Evolutionary conservation across 192 early-diverging fungal genomes (phyloP), one percentile per base, ranked within the genome.

Genomic region (Chytriomyces sp.): DNA sequence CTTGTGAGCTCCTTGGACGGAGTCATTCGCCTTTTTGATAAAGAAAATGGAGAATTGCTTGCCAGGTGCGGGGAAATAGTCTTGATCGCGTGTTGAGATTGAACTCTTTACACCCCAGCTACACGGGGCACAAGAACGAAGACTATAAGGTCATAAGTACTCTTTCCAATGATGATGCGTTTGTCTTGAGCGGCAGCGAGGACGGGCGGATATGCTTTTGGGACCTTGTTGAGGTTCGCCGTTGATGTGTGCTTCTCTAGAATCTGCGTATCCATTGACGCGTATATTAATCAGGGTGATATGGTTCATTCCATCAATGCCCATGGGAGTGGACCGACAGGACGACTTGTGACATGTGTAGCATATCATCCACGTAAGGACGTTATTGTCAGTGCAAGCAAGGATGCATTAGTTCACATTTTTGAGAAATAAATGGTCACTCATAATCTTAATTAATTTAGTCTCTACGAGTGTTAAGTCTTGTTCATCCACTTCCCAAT

Each of bases 121-220:
- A 89, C 68, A 85, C 84, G 37, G 95, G 95, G 0, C 96, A 99
- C 79, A 84, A 80, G 54, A 94, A 96, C 64, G 71, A 61, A 26
- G 75, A 89, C 59, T 97, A 96, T 77, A 86, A 92, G 33, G 80
- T 96, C 32, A 85, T 82, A 19, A 90, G 91, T 33, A 83, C 87
- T 39, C 76, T 97, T 5, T 83, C 85, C 12, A 86, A 87, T 59
- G 87, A 84, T 40, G 93, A 93, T 64, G 82, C 88, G 3, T 66
- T 88, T 72, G 91, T 94, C 0, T 82, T 94, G 14, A 91, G 91
- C 63, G 96, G 96, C 1, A 93, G 91, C 49, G 95, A 99, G 73
- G 94, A 97, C 74, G 93, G 94, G 8, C 80, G 77, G 38, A 90
- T 97, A 5, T 89, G 89, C 74, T 82, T 94, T 39, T 99, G 94